phyloP scores from a whole-genome alignment of 371 early-diverging fungal genomes.

The Saksenaea vasiformis region DNA sequence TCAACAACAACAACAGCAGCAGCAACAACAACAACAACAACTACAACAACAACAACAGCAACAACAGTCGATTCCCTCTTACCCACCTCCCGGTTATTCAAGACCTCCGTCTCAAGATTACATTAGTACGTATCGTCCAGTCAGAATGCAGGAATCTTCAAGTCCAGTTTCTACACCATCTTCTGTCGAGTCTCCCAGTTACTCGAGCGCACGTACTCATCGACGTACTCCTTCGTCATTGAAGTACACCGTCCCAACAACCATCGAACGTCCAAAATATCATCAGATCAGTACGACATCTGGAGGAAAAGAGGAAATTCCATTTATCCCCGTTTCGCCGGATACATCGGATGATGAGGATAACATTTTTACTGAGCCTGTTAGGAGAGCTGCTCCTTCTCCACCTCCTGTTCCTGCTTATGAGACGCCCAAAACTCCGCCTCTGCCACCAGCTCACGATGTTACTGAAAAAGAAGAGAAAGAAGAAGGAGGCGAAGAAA shows the following conservation, averaged over 20 bases:
- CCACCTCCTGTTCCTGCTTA: background rate
- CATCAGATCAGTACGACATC: slow-evolving; percentile 15
- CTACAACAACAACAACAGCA: background rate
- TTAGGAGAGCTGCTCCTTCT: background rate
- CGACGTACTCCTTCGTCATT: slow-evolving; percentile 11
- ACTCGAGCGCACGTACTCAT: background rate
- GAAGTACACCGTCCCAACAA: slow-evolving; percentile 19
- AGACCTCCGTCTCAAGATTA: slow-evolving; percentile 18
- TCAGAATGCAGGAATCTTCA: slow-evolving; percentile 16
- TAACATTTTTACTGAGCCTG: slow-evolving; percentile 8
- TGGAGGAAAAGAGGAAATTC: slow-evolving; percentile 13
- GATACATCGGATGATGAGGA: slow-evolving; percentile 25
- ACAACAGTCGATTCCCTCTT: background rate
- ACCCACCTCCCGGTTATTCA: slow-evolving; percentile 17
- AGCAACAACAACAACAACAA: background rate
- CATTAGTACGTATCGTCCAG: slow-evolving; percentile 14
- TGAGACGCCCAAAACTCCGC: background rate
- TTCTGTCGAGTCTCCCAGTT: background rate
- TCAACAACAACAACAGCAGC: slow-evolving; percentile 13
- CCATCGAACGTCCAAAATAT: slow-evolving; percentile 28
- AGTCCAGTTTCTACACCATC: slow-evolving; percentile 9
- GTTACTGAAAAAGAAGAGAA: background rate
- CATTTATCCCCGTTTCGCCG: slow-evolving; percentile 27
- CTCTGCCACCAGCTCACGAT: background rate
- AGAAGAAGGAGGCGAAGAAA: background rate